A percentile compares a stretch with the other conserved stretches of the same genome.
These are phyloP conservation scores for Pseudevernia furfuracea DNA, from an alignment of 495 filamentous ascomycete species.

Conservation along the genomic window DNA sequence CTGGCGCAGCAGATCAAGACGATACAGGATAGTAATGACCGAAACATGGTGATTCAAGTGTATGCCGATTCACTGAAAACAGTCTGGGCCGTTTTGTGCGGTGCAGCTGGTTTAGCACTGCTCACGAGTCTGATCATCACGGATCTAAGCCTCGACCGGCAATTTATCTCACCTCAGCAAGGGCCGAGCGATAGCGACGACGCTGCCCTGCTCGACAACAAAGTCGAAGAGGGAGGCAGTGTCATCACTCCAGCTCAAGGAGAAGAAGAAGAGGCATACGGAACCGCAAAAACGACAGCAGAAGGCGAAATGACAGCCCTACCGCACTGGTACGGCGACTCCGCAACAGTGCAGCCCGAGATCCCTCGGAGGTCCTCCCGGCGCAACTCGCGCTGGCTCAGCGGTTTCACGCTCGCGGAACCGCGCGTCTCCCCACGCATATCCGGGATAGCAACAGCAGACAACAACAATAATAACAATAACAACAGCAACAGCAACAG, in stretches of 20 bases:
- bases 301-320: conserved; percentile 4
- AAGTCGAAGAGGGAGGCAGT: conserved; percentile 1
- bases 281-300: neutral
- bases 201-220: conserved; percentile 6
- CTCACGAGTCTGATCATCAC: conserved; percentile 42
- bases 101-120: conserved; percentile 41
- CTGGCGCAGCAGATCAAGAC: conserved; percentile 49
- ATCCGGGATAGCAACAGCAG: neutral
- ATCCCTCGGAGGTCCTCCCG: neutral
- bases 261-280: neutral
- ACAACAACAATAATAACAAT: neutral
- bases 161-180: conserved; percentile 13
- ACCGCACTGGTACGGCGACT: neutral
- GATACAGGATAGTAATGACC: conserved; percentile 36
- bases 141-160: conserved; percentile 46
- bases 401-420: conserved; percentile 8
- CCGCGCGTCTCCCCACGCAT: neutral
- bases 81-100: conserved; percentile 50
- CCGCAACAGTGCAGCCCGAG: conserved; percentile 1
- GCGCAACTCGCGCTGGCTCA: conserved; percentile 11
- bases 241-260: neutral
- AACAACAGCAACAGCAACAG: neutral
- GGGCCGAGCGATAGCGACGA: conserved; percentile 6
- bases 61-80: conserved; percentile 48
- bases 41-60: conserved; percentile 40